Base-by-base conservation (phyloP, 306 rosid genomes). In the Medicago ruthenica region DNA sequence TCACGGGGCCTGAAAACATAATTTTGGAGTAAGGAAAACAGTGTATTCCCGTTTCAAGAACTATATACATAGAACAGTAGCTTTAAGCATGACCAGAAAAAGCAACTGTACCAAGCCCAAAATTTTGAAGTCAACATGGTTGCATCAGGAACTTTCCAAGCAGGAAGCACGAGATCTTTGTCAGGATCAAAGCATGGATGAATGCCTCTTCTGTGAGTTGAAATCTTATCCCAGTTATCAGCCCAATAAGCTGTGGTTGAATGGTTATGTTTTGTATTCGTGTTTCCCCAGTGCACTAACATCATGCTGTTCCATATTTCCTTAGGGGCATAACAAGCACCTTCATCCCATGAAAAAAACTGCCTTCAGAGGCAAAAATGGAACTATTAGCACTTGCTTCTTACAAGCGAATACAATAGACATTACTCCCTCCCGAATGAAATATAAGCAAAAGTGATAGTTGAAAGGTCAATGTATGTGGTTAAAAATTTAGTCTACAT, bases 251-350 rank as follows among this genome's bases (percentile, higher is more conserved):
- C 97, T 71, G 99, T 95, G 20, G 99, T 95, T 82, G 99, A 95
- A 80, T 88, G 89, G 75, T 90, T 90, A 39, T 95, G 96, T 84
- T 95, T 95, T 14, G 92, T 62, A 70, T 95, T 95, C 68, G 97
- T 92, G 85, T 95, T 95, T 78, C 99, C 99, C 99, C 99, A 95
- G 81, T 95, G 99, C 74, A 90, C 97, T 86, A 95, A 78, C 99
- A 95, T 92, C 92, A 89, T 92, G 86, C 99, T 95, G 83, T 79
- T 86, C 97, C 99, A 92, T 86, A 95, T 95, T 87, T 95, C 99
- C 89, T 95, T 95, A 10, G 99, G 99, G 65, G 99, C 97, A 89
- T 92, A 95, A 88, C 99, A 95, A 77, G 99, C 97, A 80, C 99
- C 97, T 89, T 95, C 99, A 84, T 95, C 99, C 99, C 99, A 95